A percentile compares a stretch with the other conserved stretches of the same genome.
Conservation (phyloP, 2,329 filamentous ascomycete species). For the Coleophoma eucalyptorum region DNA sequence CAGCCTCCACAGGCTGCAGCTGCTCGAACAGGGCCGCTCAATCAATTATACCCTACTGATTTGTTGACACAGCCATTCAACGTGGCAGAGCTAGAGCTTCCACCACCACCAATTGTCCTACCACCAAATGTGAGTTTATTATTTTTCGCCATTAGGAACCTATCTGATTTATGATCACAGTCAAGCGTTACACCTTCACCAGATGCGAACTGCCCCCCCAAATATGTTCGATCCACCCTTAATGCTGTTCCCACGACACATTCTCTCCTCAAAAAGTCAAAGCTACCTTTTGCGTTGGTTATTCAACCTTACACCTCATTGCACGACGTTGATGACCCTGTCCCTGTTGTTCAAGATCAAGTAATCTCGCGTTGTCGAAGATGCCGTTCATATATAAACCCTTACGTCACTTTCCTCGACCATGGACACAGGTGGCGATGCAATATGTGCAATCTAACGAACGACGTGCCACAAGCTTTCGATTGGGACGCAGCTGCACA, state of each 20-base stretch:
- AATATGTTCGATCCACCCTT: constrained; percentile 92
- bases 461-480: constrained; percentile 98
- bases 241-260: constrained; percentile 92
- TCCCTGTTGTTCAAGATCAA: constrained; percentile 93
- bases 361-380: constrained; percentile 95
- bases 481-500: constrained; percentile 95
- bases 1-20: constrained; percentile 46
- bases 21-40: constrained; percentile 56
- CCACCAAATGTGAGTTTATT: constrained; percentile 76
- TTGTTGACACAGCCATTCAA: constrained; percentile 91
- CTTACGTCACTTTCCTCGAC: constrained; percentile 93
- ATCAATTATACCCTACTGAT: constrained; percentile 90
- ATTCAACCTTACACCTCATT: constrained; percentile 94
- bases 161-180: constrained; percentile 47
- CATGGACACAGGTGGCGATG: constrained; percentile 97
- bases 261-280: constrained; percentile 93
- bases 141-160: neutral
- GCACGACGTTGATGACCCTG: constrained; percentile 85
- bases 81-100: constrained; percentile 85
- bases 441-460: constrained; percentile 99
- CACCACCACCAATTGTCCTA: constrained; percentile 85
- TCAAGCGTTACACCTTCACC: constrained; percentile 88
- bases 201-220: constrained; percentile 84
- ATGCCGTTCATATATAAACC: constrained; percentile 97
- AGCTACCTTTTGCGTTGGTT: constrained; percentile 89